Evolutionary conservation across 345 rosid genomes (phyloP), one percentile per base, ranked within the genome.

Genomic region (Eucalyptus polyanthemos): DNA sequence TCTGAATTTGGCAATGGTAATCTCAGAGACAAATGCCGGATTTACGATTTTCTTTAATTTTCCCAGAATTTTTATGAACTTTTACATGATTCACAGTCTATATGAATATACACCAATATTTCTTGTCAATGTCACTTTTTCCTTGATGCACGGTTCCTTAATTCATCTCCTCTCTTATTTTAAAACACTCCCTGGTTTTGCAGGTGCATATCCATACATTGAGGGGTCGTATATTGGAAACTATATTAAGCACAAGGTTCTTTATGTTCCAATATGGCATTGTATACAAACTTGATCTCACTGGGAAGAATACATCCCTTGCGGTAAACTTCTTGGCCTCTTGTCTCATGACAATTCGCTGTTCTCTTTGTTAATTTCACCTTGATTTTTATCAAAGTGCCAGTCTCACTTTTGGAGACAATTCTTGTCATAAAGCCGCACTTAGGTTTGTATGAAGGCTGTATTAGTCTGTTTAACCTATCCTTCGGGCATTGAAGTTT

Each of bases 141-240:
- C 88, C 62, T 86, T 34, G 17, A 56, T 10, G 37, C 88, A 86
- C 11, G 40, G 88, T 4, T 53, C 40, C 45, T 4, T 50, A 29
- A 45, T 40, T 87, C 15, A 86, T 67, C 65, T 83, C 25, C 50
- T 50, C 87, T 45, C 67, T 69, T 89, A 87, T 47, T 34, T n/a
- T 89, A 44, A 16, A 49, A 51, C 86, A 37, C 60, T 37, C 65
- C 42, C 42, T 88, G 91, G 80, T 88, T 91, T 90, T 91, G 87
- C 96, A 98, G 99, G 89, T 56, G 92, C 99, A 98, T 90, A 98
- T 98, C 91, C 99, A 97, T 90, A 97, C 99, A 85, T 87, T 93
- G 90, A 95, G 99, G 93, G 99, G 99, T 87, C 97, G 99, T 88
- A 91, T 97, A 86, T 90, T 98, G 93, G 99, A 98, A 92, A 96